Evolutionary conservation across 108 stramenopile genomes (phyloP).

Genomic region (Nitzschia sp.): DNA sequence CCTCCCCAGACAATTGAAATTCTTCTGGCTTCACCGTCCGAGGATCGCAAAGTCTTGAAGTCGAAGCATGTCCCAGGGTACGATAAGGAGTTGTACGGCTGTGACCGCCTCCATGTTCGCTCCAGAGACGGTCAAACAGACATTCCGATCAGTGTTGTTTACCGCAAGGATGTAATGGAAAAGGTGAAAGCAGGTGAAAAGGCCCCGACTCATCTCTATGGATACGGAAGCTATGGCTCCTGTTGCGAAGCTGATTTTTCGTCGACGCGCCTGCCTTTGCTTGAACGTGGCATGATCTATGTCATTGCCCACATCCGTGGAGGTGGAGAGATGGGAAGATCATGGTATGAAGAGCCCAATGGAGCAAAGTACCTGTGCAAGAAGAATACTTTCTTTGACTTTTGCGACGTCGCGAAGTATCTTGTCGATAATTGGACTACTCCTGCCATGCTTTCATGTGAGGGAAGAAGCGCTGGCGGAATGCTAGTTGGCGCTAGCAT

Average conservation of each 20-base stretch:
- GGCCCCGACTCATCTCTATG: constrained; percentile 82
- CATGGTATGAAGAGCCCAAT: constrained; percentile 95
- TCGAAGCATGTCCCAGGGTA: constrained; percentile 84
- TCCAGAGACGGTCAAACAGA: constrained; percentile 80
- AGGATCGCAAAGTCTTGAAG: constrained; percentile 72
- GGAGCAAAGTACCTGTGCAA: constrained; percentile 92
- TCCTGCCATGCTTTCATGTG: constrained; percentile 50
- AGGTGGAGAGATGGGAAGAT: constrained; percentile 95
- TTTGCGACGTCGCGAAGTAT: constrained; percentile 73
- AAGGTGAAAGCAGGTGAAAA: constrained; percentile 28
- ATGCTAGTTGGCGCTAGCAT: constrained; percentile 67
- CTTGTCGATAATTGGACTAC: constrained; percentile 53
- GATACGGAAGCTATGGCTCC: constrained; percentile 94
- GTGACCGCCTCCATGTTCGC: constrained; percentile 67
- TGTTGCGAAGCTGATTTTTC: constrained; percentile 86
- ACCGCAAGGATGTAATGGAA: constrained; percentile 77
- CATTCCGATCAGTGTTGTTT: constrained; percentile 85
- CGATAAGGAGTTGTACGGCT: constrained; percentile 71
- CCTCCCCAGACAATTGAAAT: constrained; percentile 68
- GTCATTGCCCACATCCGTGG: constrained; percentile 94
- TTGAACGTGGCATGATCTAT: constrained; percentile 88
- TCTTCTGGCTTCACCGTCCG: constrained; percentile 43
- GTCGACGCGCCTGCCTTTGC: constrained; percentile 54
- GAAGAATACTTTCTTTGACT: constrained; percentile 95
- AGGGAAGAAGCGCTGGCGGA: constrained; percentile 74